Conservation (phyloP, 2,329 filamentous ascomycete genomes). For the Phyllachora maydis region DNA sequence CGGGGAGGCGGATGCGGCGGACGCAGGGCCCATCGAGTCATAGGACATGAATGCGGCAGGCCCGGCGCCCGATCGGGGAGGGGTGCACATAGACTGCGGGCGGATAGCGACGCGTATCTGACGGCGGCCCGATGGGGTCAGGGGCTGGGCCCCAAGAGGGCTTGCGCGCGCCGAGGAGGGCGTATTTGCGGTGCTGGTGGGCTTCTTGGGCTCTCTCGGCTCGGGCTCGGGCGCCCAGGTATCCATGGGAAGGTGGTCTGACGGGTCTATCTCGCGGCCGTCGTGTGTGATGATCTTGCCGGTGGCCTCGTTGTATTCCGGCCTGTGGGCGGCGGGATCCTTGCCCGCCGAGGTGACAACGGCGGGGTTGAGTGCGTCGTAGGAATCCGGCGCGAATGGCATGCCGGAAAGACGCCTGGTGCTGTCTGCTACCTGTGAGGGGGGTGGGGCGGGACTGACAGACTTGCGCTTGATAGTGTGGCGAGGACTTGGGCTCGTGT, state of each 20-base stretch:
- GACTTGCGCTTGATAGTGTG: conserved; percentile 49
- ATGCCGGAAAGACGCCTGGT: conserved; percentile 34
- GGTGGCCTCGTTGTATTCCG: conserved; percentile 27
- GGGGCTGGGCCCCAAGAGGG: not conserved
- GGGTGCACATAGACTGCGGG: conserved; percentile 23
- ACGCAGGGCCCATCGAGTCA: conserved; percentile 12
- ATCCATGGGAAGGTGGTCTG: conserved; percentile 59
- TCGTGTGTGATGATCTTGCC: conserved; percentile 59
- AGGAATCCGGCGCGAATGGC: conserved; percentile 59
- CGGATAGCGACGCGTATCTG: conserved; percentile 26
- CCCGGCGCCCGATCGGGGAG: too few species aligned
- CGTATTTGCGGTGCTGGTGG: conserved; percentile 13
- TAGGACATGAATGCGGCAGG: conserved; percentile 10
- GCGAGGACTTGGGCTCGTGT: conserved; percentile 17
- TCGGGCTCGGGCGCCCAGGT: conserved; percentile 63
- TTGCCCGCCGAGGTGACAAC: conserved; percentile 15
- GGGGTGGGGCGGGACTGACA: conserved; percentile 46
- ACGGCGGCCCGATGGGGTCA: conserved; percentile 22
- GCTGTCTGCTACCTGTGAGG: conserved; percentile 9
- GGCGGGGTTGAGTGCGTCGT: conserved; percentile 48
- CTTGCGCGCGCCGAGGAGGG: not conserved
- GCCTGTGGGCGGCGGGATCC: conserved; percentile 10
- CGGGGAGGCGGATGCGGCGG: conserved; percentile 10
- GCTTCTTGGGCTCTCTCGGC: conserved; percentile 26
- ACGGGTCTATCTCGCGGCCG: conserved; percentile 59